A percentile compares a stretch with the other conserved stretches of the same genome.
These are phyloP conservation scores for Porcisia deanei DNA, from an alignment of 208 protist genomes.

Conservation along the genomic window DNA sequence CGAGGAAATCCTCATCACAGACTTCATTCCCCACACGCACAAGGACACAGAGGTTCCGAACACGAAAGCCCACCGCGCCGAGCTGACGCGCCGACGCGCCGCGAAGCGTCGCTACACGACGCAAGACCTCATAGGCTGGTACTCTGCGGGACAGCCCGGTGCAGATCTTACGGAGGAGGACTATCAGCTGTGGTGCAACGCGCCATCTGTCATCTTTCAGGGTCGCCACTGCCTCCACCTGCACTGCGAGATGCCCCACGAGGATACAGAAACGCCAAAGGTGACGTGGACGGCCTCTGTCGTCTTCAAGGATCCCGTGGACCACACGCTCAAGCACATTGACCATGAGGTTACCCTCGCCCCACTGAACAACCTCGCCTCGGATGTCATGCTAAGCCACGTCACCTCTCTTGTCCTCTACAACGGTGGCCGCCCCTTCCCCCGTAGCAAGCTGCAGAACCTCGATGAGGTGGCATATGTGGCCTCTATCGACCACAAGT, in stretches of 20 bases:
- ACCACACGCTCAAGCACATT: conserved; percentile 37
- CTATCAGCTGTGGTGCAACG: conserved; percentile 63
- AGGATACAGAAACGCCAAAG: conserved; percentile 27
- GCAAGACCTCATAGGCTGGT: conserved; percentile 73
- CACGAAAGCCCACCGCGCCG: conserved; percentile 36
- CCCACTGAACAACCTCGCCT: conserved; percentile 38
- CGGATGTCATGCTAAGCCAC: conserved; percentile 71
- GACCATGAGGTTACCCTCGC: conserved; percentile 31
- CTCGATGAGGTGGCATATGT: conserved; percentile 64
- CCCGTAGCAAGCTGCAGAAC: conserved; percentile 61
- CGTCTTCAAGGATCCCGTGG: conserved; percentile 24
- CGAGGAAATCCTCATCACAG: conserved; percentile 53
- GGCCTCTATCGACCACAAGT: conserved; percentile 32
- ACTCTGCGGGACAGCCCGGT: conserved; percentile 48
- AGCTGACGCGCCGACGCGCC: conserved; percentile 38
- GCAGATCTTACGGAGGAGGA: conserved; percentile 27
- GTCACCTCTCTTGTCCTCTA: conserved; percentile 52
- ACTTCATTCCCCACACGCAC: conserved; percentile 80
- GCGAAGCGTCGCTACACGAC: conserved; percentile 57
- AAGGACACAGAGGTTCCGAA: conserved; percentile 22
- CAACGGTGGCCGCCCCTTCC: conserved; percentile 45
- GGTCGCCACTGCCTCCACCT: conserved; percentile 44
- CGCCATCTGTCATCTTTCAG: conserved; percentile 44
- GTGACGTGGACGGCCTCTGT: conserved; percentile 45
- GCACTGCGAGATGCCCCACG: conserved; percentile 50